Percentiles rank a stretch among this genome's conserved stretches.
These are phyloP conservation scores for Hydnum rufescens DNA, from an alignment of 768 basidiomycete genomes.

Conservation along the genomic window DNA sequence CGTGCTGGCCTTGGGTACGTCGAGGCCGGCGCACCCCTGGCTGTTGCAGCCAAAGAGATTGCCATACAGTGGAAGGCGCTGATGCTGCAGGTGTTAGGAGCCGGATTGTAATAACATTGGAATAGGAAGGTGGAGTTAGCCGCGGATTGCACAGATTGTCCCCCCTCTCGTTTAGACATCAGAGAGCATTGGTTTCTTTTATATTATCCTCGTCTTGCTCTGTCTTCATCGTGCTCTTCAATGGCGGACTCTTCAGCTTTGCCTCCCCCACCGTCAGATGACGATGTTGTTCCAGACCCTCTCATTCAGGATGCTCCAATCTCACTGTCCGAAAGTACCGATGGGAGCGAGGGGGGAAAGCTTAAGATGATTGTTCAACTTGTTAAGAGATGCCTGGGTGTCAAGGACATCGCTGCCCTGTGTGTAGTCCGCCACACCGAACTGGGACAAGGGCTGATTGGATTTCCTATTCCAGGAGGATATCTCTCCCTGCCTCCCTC, in stretches of 20 bases:
- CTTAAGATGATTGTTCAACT: conserved; percentile 86
- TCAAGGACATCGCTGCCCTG: conserved; percentile 92
- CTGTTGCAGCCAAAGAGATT: background rate
- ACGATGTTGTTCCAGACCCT: conserved; percentile 5
- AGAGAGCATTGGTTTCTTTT: too few relatives aligned
- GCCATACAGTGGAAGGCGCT: background rate
- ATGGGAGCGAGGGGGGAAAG: conserved; percentile 61
- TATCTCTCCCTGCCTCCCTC: conserved; percentile 81
- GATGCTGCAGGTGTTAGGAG: background rate
- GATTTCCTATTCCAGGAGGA: conserved; percentile 35
- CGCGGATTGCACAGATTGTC: too few relatives aligned
- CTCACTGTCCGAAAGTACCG: conserved; percentile 16
- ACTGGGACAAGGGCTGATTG: conserved; percentile 1
- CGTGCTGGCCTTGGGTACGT: background rate
- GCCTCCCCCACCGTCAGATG: too few relatives aligned
- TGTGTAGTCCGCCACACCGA: conserved; percentile 22
- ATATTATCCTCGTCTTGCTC: too few relatives aligned
- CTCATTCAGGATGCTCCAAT: conserved; percentile 11
- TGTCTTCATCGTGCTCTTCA: too few relatives aligned
- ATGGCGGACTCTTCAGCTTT: too few relatives aligned
- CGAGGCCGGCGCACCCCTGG: background rate
- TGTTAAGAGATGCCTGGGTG: conserved; percentile 77
- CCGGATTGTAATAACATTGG: background rate
- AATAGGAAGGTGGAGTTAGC: background rate
- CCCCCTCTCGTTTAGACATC: too few relatives aligned